phyloP scores from a whole-genome alignment of 2,329 filamentous ascomycete genomes.

The Moelleriella libera region DNA sequence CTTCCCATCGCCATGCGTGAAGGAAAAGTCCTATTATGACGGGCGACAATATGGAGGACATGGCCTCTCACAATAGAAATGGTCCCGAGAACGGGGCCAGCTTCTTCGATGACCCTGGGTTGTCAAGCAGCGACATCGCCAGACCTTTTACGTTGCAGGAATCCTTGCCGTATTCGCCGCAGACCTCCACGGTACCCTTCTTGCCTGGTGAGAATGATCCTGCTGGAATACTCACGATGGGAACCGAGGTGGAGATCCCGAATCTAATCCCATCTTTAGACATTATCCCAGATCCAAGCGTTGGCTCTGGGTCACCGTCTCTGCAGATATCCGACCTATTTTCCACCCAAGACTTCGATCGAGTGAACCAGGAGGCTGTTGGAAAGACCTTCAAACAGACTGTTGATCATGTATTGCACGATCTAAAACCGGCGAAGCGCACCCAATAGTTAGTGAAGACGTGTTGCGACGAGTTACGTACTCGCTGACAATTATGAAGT shows the following conservation, averaged over 20 bases:
- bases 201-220: conserved; percentile 44
- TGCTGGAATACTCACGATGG: too few relatives aligned
- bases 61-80: conserved; percentile 15
- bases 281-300: conserved; percentile 49
- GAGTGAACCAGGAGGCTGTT: conserved; percentile 56
- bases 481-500: conserved; percentile 24
- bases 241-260: neutral
- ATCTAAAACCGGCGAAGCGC: conserved; percentile 57
- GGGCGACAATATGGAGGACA: conserved; percentile 15
- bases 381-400: conserved; percentile 57
- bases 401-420: conserved; percentile 58
- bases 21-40: conserved; percentile 12
- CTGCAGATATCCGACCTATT: conserved; percentile 36
- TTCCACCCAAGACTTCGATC: conserved; percentile 42
- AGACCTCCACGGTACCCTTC: conserved; percentile 68
- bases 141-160: conserved; percentile 54
- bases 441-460: conserved; percentile 45
- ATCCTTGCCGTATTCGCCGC: conserved; percentile 68
- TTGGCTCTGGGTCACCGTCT: conserved; percentile 41
- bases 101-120: conserved; percentile 9
- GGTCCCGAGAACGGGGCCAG: conserved; percentile 19
- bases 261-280: conserved; percentile 23
- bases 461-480: neutral
- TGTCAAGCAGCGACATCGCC: conserved; percentile 12
- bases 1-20: conserved; percentile 17